These are phyloP conservation scores for Phaeomoniella chlamydospora DNA, from an alignment of 2,329 filamentous ascomycete genomes.

Conservation along the genomic window DNA sequence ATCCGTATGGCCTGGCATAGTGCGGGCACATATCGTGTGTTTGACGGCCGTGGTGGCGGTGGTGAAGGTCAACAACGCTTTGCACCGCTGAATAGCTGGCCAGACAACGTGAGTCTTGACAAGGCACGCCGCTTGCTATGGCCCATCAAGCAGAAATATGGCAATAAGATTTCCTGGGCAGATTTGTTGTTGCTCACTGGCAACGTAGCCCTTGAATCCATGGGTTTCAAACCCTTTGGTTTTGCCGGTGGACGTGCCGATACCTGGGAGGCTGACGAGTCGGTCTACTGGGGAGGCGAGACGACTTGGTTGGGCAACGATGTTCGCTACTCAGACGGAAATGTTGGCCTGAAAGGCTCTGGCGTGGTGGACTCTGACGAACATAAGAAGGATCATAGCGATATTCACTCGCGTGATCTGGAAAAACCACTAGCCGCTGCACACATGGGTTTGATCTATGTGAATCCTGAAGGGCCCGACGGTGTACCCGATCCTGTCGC, in stretches of 20 bases:
- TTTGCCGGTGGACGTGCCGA: conserved; percentile 60
- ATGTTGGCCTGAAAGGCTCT: conserved; percentile 27
- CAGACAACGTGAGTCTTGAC: conserved; percentile 64
- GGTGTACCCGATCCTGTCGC: conserved; percentile 55
- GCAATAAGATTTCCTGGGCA: conserved; percentile 69
- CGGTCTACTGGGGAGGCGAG: conserved; percentile 65
- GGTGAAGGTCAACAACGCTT: conserved; percentile 66
- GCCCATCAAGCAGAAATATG: conserved; percentile 77
- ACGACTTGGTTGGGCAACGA: conserved; percentile 62
- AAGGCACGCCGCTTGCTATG: conserved; percentile 67
- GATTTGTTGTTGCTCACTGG: conserved; percentile 58
- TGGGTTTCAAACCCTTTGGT: conserved; percentile 60
- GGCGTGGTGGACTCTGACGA: conserved; percentile 28
- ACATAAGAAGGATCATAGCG: conserved; percentile 26
- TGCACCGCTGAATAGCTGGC: conserved; percentile 70
- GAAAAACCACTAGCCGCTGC: conserved; percentile 54
- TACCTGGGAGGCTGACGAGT: conserved; percentile 62
- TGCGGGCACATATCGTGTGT: conserved; percentile 62
- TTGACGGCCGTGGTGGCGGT: conserved; percentile 60
- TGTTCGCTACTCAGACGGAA: conserved; percentile 46
- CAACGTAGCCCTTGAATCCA: conserved; percentile 63
- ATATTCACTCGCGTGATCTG: conserved; percentile 47
- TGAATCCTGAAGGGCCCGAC: conserved; percentile 67
- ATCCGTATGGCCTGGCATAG: conserved; percentile 73
- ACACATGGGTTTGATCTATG: conserved; percentile 69